These are phyloP conservation scores for Xylaria digitata DNA, from an alignment of 2,329 filamentous ascomycete species.

Conservation along the genomic window DNA sequence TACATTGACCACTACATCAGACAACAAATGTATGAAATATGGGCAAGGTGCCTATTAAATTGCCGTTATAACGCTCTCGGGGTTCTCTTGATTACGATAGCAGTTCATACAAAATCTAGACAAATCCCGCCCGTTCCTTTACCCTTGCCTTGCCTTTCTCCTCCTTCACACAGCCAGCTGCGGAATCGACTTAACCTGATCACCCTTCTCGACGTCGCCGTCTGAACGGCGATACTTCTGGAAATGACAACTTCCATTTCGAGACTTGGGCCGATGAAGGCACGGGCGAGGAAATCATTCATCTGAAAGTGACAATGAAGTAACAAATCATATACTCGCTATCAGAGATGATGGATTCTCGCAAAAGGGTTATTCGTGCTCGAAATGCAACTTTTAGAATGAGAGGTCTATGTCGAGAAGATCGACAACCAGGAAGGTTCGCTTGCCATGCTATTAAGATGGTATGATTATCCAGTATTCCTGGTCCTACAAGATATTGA, in stretches of 20 bases:
- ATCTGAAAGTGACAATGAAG: slow-evolving; percentile 2
- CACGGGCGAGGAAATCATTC: slow-evolving; percentile 10
- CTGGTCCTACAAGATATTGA: slow-evolving; percentile 46
- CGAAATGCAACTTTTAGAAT: slow-evolving; percentile 33
- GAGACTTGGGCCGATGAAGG: neutral
- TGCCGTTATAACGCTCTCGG: slow-evolving; percentile 21
- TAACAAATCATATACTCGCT: slow-evolving; percentile 29
- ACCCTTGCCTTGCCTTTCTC: neutral
- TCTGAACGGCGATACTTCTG: neutral
- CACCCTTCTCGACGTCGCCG: neutral
- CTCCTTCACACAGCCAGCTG: slow-evolving; percentile 33
- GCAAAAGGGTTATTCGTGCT: slow-evolving; percentile 32
- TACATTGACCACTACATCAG: no score
- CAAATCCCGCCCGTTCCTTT: slow-evolving; percentile 24
- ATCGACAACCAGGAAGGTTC: slow-evolving; percentile 38
- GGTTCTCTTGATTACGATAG: slow-evolving; percentile 35
- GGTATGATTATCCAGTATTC: slow-evolving; percentile 49
- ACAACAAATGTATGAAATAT: no score
- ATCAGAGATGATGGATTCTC: slow-evolving; percentile 34
- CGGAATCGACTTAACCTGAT: slow-evolving; percentile 20
- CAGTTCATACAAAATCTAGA: slow-evolving; percentile 37
- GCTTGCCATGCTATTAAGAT: slow-evolving; percentile 39
- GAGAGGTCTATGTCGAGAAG: slow-evolving; percentile 40
- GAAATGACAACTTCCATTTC: neutral
- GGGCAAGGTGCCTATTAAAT: slow-evolving; percentile 8